Conservation (phyloP, 1,284 basidiomycete species). For the Anthracocystis panici-leucophaei region DNA sequence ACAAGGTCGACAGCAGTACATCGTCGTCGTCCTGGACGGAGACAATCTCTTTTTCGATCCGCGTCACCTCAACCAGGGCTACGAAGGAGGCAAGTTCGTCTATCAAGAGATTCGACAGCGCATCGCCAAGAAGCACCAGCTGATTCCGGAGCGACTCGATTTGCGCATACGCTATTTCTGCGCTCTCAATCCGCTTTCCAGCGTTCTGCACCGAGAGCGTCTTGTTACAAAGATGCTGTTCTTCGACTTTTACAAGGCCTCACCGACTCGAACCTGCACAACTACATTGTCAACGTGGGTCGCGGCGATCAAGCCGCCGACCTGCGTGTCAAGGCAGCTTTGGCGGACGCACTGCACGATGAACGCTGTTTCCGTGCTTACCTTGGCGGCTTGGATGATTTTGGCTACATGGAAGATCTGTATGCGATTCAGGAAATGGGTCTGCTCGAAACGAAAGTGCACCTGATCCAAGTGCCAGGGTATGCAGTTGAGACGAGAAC, state of each 20-base stretch:
- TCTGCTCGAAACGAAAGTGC: constrained; percentile 31
- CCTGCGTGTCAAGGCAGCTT: constrained; percentile 36
- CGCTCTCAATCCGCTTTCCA: constrained; percentile 8
- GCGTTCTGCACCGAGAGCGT: neutral
- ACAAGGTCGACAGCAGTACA: constrained; percentile 14
- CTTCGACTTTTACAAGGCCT: constrained; percentile 38
- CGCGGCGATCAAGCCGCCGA: constrained; percentile 40
- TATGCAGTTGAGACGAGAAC: constrained; percentile 24
- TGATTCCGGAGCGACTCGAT: constrained; percentile 23
- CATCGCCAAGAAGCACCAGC: constrained; percentile 35
- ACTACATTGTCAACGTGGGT: constrained; percentile 41
- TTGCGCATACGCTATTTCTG: constrained; percentile 34
- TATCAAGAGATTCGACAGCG: constrained; percentile 25
- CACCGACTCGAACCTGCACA: constrained; percentile 25
- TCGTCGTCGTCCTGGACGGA: constrained; percentile 39
- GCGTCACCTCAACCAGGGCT: constrained; percentile 25
- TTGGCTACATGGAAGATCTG: constrained; percentile 42
- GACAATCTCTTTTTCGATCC: constrained; percentile 45
- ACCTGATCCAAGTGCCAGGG: constrained; percentile 42
- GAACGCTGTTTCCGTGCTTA: constrained; percentile 37
- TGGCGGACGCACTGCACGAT: constrained; percentile 44
- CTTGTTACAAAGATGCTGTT: constrained; percentile 10
- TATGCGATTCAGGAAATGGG: constrained; percentile 18
- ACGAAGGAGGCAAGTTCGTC: constrained; percentile 34
- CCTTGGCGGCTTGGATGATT: constrained; percentile 48